phyloP scores from a whole-genome alignment of 441 rosid genomes.

The Arabidopsis hybrid region DNA sequence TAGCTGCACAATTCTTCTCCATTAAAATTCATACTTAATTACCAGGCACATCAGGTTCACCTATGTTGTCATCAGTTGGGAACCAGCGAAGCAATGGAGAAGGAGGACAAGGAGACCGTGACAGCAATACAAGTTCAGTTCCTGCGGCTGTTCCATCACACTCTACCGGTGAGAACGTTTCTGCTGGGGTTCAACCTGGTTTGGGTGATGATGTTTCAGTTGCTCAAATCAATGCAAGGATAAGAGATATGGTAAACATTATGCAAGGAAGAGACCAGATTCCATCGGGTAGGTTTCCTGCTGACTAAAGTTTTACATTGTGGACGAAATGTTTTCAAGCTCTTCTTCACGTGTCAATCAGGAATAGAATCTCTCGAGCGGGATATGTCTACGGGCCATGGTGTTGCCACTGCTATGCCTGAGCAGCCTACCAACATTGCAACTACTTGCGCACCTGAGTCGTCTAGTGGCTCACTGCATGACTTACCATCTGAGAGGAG shows the following conservation, averaged over 20 bases:
- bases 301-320: conserved; percentile 7
- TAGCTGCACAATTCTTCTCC: background rate
- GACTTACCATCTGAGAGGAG: conserved; percentile 49
- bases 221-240: conserved; percentile 55
- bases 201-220: conserved; percentile 48
- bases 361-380: conserved; percentile 29
- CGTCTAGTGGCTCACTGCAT: conserved; percentile 40
- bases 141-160: conserved; percentile 59
- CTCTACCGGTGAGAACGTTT: conserved; percentile 47
- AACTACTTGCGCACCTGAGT: conserved; percentile 41
- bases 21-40: conserved; percentile 35
- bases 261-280: conserved; percentile 59
- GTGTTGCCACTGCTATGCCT: conserved; percentile 23
- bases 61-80: conserved; percentile 66
- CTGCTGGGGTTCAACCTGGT: conserved; percentile 56
- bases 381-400: conserved; percentile 6
- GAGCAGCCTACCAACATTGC: conserved; percentile 38
- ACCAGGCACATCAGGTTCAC: conserved; percentile 67
- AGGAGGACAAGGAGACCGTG: conserved; percentile 58
- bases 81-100: conserved; percentile 58
- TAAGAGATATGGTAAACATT: conserved; percentile 55
- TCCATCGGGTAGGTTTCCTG: conserved; percentile 57
- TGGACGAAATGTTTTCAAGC: conserved; percentile 27
- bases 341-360: conserved; percentile 25
- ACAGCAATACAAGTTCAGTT: conserved; percentile 53